Conservation (phyloP, 2,329 filamentous ascomycete species). For the Colletotrichum musicola region DNA sequence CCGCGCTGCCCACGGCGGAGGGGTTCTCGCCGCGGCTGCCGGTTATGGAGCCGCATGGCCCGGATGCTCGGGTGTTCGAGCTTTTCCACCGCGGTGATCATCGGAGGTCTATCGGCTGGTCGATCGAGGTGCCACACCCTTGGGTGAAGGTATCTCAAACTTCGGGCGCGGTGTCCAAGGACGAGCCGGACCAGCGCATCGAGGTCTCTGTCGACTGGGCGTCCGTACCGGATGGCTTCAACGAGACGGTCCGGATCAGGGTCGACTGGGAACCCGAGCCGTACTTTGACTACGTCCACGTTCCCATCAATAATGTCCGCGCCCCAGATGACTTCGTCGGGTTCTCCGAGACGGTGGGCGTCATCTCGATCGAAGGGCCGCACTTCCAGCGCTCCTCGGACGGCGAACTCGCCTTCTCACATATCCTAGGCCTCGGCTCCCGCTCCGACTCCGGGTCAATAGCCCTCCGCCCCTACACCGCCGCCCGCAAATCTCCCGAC, state of each 20-base stretch:
- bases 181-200: slow-evolving; percentile 51
- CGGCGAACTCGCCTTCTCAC: neutral
- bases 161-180: slow-evolving; percentile 13
- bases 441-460: slow-evolving; percentile 36
- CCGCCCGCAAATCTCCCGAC: neutral
- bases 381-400: slow-evolving; percentile 38
- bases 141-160: slow-evolving; percentile 28
- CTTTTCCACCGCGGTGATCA: slow-evolving; percentile 60
- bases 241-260: slow-evolving; percentile 31
- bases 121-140: slow-evolving; percentile 31
- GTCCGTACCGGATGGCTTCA: slow-evolving; percentile 48
- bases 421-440: slow-evolving; percentile 29
- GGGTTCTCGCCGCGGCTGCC: slow-evolving; percentile 58
- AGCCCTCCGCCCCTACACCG: slow-evolving; percentile 26
- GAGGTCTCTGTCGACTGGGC: slow-evolving; percentile 61
- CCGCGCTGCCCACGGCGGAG: slow-evolving; percentile 45
- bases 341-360: slow-evolving; percentile 38
- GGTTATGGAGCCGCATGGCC: slow-evolving; percentile 60
- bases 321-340: slow-evolving; percentile 37
- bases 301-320: slow-evolving; percentile 31
- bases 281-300: slow-evolving; percentile 36
- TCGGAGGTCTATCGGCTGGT: slow-evolving; percentile 40
- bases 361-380: slow-evolving; percentile 41
- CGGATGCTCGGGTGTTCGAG: slow-evolving; percentile 59
- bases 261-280: slow-evolving; percentile 12